These are phyloP conservation scores for Botrytis cinerea DNA, from an alignment of 2,329 filamentous ascomycete genomes.

Conservation along the genomic window DNA sequence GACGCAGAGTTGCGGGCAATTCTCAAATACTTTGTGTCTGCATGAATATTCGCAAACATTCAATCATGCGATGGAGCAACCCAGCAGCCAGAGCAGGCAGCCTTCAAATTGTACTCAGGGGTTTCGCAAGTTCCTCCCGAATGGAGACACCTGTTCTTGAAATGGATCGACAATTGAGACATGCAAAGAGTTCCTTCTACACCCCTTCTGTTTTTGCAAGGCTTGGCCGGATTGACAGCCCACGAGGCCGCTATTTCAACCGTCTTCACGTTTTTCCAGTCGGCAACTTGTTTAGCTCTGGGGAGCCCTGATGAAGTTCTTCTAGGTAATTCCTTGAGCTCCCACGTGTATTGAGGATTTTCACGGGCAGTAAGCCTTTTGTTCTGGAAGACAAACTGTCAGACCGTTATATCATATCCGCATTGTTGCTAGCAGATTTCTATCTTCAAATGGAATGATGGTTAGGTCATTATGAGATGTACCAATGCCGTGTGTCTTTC, in stretches of 20 bases:
- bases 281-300: conserved; percentile 8
- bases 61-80: conserved; percentile 9
- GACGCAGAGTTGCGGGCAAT: conserved; percentile 13
- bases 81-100: not conserved
- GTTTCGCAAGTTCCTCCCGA: conserved; percentile 14
- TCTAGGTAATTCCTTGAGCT: conserved; percentile 21
- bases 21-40: not conserved
- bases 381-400: not conserved
- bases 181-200: conserved; percentile 8
- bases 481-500: not conserved
- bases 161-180: conserved; percentile 16
- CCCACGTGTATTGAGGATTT: conserved; percentile 15
- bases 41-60: conserved; percentile 11
- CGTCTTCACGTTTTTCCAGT: conserved; percentile 9
- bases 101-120: not conserved
- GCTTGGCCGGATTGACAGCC: conserved; percentile 2
- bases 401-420: conserved; percentile 12
- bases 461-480: not conserved
- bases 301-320: conserved; percentile 15
- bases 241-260: conserved; percentile 1
- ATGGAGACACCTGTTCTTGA: not conserved
- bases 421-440: conserved; percentile 12
- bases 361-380: not conserved
- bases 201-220: conserved; percentile 4
- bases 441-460: not conserved